phyloP scores from a whole-genome alignment of 2,329 filamentous ascomycete genomes.

The Xylaria sp. region DNA sequence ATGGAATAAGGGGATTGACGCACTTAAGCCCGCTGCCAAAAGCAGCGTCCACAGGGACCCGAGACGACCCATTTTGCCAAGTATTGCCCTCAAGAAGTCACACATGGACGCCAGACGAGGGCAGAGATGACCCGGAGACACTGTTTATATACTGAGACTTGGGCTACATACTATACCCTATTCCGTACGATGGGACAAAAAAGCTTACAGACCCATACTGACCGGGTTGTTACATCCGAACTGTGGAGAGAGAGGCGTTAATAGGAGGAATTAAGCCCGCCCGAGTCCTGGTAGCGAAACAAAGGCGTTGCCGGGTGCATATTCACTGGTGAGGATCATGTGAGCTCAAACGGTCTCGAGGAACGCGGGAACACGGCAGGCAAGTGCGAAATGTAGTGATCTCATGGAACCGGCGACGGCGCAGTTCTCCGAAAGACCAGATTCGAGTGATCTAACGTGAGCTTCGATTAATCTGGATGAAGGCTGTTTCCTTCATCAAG shows the following conservation, averaged over 20 bases:
- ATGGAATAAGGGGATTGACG: neutral
- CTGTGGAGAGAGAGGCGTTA: constrained; percentile 6
- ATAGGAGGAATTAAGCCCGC: constrained; percentile 20
- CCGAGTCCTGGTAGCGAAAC: constrained; percentile 7
- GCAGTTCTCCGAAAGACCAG: constrained; percentile 5
- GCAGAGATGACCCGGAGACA: neutral
- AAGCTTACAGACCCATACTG: constrained; percentile 4
- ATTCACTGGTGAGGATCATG: constrained; percentile 13
- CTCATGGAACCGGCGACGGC: constrained; percentile 10
- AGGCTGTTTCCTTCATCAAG: neutral
- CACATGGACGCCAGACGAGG: constrained; percentile 1
- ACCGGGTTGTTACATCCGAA: constrained; percentile 1
- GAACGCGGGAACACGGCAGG: constrained; percentile 3
- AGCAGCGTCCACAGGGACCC: constrained; percentile 22
- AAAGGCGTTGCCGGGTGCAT: constrained; percentile 8
- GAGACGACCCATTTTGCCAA: constrained; percentile 25
- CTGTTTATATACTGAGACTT: constrained; percentile 17
- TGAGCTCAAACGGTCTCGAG: constrained; percentile 2
- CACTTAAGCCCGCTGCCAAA: constrained; percentile 24
- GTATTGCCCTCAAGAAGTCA: constrained; percentile 8
- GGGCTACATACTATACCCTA: neutral
- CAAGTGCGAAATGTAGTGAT: constrained; percentile 7
- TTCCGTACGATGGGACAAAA: constrained; percentile 3
- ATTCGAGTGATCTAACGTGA: neutral
- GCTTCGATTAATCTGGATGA: neutral